phyloP scores from a whole-genome alignment of 2,329 filamentous ascomycete genomes.

The Ophiocordyceps robertsii region DNA sequence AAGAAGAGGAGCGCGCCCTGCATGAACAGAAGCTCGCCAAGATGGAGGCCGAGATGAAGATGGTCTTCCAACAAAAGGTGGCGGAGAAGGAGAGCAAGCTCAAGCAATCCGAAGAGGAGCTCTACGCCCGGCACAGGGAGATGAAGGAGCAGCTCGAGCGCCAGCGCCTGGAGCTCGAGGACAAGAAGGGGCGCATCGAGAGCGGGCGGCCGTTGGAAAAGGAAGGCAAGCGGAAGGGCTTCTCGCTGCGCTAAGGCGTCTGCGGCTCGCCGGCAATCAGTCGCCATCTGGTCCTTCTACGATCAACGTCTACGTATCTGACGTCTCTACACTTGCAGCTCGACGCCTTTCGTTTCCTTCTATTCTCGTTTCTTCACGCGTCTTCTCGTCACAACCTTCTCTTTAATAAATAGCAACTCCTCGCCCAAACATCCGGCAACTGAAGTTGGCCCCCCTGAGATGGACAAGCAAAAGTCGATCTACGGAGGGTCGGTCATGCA shows the following conservation, averaged over 20 bases:
- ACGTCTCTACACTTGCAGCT: conserved; percentile 46
- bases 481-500: conserved; percentile 22
- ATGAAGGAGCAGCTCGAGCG: conserved; percentile 99
- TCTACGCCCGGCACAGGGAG: conserved; percentile 94
- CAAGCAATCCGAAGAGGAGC: conserved; percentile 97
- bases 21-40: conserved; percentile 99
- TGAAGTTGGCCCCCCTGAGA: conserved; percentile 17
- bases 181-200: conserved; percentile 95
- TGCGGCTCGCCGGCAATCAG: conserved; percentile 5
- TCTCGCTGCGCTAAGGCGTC: conserved; percentile 75
- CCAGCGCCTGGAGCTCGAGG: conserved; percentile 87
- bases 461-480: conserved; percentile 18
- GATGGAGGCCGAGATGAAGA: conserved; percentile 99
- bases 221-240: conserved; percentile 97
- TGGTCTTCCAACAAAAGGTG: conserved; percentile 99
- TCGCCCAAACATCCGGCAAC: conserved; percentile 23
- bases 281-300: conserved; percentile 20
- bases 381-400: conserved; percentile 19
- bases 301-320: conserved; percentile 43
- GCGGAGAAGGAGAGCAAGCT: conserved; percentile 99
- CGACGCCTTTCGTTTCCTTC: conserved; percentile 38
- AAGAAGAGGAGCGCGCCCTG: conserved; percentile 93
- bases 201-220: conserved; percentile 92
- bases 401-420: conserved; percentile 25
- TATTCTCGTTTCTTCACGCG: conserved; percentile 24